Base-by-base conservation (phyloP, 495 filamentous ascomycete genomes). In the Hypoxylon fragiforme region DNA sequence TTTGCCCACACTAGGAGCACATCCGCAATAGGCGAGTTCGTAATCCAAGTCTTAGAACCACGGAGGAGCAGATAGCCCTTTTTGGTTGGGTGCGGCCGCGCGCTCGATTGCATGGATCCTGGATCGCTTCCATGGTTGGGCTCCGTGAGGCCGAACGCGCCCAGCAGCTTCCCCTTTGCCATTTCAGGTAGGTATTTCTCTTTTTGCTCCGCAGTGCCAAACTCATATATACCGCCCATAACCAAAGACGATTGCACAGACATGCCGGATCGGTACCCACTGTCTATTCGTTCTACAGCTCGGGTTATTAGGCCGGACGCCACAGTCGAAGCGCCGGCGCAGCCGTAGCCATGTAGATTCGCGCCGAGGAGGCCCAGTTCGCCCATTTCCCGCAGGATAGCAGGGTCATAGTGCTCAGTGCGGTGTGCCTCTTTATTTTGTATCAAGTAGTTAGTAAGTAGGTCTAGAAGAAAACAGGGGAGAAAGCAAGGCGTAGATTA, bases 81-180 rank as follows among this genome's bases (percentile, higher is more conserved):
- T 78, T 95, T 95, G 2, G 81, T 84, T 2, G 94, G 90, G 69
- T 97, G 92, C 40, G 85, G 85, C 57, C 86, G 87, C 2, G 94
- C 94, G 14, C 77, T 81, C 7, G 89, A 90, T 73, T 97, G 94
- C 95, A 98, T 95, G 1, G 88, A 89, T 12, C 92, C 94, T 16
- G 94, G 94, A 67, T 98, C 94, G 47, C 90, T 95, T 47, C 94
- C 94, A 71, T 98, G 94, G 70, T 98, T 97, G 42, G 95, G 95
- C 70, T 98, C 94, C 1, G 94, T 98, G 53, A 98, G 73, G 2
- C 94, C 94, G 70, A 98, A 98, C 59, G 90, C 92, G 16, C 94
- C 94, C 9, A 95, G 66, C 5, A 95, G 68, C 68, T 91, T 88
- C 19, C 94, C 95, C 71, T 88, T 88, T 21, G 91, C 92, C 80